Base-by-base conservation (phyloP, 192 early-diverging fungal species). In the Pilobolus umbonatus region DNA sequence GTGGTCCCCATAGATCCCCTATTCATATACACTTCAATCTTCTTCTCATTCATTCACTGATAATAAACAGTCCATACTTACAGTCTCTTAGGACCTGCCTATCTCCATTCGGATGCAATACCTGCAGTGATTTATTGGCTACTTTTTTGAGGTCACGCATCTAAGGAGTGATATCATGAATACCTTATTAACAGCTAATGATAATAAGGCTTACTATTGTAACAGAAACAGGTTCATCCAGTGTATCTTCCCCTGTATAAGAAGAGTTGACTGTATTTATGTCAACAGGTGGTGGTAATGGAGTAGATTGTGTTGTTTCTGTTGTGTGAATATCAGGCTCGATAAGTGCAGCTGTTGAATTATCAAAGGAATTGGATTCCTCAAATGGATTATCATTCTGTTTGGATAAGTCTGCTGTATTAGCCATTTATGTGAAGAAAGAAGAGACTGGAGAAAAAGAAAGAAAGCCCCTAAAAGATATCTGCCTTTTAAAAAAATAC, bases 1-100 rank as follows among this genome's bases (percentile, higher is more conserved):
- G 76, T 25, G 96, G 96, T 19, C 96, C 96, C 95, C 95, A 97
- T 7, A 94, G 74, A 71, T 96, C 88, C 93, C 94, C 93, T 91
- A 69, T 68, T 74, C 10, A 75, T 71, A 49, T 70, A 62, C 66
- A 78, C 38, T 17, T 32, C 34, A 19, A n/a, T 35, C 14, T 42
- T 30, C 10, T 28, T 14, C 40, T 15, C 7, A 2, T 31, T 29
- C 10, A 29, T 44, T 57, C 22, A 17, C 25, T 28, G 4, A 1
- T 38, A 38, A 38, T 38, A 38, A 67, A 59, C 3, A 21, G 29
- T 50, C 38, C 21, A 17, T 26, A 75, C 75, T 57, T 73, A 86
- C 89, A 92, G 53, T 92, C 89, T 67, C 74, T 75, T 52, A 92
- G 73, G 36, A 89, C 75, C 65, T 89, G 84, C 56, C 77, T 68